Base-by-base conservation (phyloP, 2,329 filamentous ascomycete species). In the Fusarium haematococcum region DNA sequence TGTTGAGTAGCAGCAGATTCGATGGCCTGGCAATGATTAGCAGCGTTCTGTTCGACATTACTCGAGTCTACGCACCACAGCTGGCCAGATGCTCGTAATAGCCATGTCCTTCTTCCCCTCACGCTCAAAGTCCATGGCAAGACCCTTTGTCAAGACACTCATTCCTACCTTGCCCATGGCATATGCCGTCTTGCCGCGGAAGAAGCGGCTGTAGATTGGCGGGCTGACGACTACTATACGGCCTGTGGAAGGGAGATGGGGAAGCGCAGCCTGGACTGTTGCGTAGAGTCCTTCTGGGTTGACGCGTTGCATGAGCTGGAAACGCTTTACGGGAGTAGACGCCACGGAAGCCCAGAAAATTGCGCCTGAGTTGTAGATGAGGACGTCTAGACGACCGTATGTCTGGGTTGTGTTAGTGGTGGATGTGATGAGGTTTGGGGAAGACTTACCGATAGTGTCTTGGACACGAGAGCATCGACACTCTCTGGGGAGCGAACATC, bases 201-300 rank as follows among this genome's bases (percentile, higher is more conserved):
- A 95, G 83, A 97, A 97, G 33, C 95, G 88, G 72, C 90, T 93
- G 82, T 97, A 97, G 67, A 97, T 95, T 2, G 94, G 94, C 27
- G 95, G 95, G 78, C 91, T 93, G 64, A 97, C 92, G 64, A 97
- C 93, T 54, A 97, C 85, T 70, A 97, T 90, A 30, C 94, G 84
- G 0, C 91, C 93, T 30, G 85, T 86, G 18, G 71, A 83, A 78
- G 84, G 69, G 69, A 96, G 91, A 69, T 92, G 86, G 3, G 94
- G 94, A 23, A 97, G 85, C 3, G 87, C 84, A 6, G 91, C 91
- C 77, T 95, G 92, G 7, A 97, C 80, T 4, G 88, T 87, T 20
- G 88, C 92, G 82, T 97, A 97, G 1, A 97, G 85, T 0, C 94
- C 95, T 76, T 94, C 91, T 0, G 90, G 87, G 77, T 95, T 95